phyloP scores from a whole-genome alignment of 1,284 basidiomycete species.

The Lignosus rhinocerotis region DNA sequence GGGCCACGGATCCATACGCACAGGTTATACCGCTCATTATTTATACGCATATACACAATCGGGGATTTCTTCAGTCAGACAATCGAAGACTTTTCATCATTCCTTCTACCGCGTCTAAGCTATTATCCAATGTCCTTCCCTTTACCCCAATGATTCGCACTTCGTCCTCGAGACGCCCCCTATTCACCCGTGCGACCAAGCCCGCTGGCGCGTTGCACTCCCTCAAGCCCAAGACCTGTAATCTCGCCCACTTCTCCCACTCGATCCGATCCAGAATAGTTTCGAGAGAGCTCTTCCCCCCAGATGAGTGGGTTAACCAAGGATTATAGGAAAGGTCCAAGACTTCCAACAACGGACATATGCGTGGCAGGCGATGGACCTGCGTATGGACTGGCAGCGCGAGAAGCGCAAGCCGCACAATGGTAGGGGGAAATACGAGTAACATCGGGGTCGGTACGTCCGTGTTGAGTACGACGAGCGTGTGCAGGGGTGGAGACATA shows the following conservation, averaged over 20 bases:
- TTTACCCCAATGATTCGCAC: slow-evolving; percentile 47
- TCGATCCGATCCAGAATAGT: slow-evolving; percentile 49
- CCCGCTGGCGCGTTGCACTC: slow-evolving; percentile 46
- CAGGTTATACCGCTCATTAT: not conserved
- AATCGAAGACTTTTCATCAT: slow-evolving; percentile 18
- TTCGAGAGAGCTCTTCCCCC: slow-evolving; percentile 29
- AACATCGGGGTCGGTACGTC: slow-evolving; percentile 39
- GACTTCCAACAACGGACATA: slow-evolving; percentile 62
- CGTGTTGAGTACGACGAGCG: slow-evolving; percentile 37
- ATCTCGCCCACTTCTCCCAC: slow-evolving; percentile 53
- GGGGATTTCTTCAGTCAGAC: not conserved
- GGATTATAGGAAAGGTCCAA: slow-evolving; percentile 68
- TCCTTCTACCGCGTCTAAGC: slow-evolving; percentile 8
- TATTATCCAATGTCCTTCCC: slow-evolving; percentile 5
- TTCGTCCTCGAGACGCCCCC: slow-evolving; percentile 59
- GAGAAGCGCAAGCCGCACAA: slow-evolving; percentile 60
- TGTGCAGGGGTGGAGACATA: slow-evolving; percentile 23
- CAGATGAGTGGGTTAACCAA: slow-evolving; percentile 46
- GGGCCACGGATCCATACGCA: not conserved
- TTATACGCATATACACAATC: not conserved
- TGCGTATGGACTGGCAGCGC: slow-evolving; percentile 44
- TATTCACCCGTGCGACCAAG: slow-evolving; percentile 49
- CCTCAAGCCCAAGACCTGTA: slow-evolving; percentile 56
- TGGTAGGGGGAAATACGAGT: slow-evolving; percentile 53
- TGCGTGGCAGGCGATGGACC: slow-evolving; percentile 53